Conservation (phyloP, 306 rosid species). For the Lagenaria siceraria region DNA sequence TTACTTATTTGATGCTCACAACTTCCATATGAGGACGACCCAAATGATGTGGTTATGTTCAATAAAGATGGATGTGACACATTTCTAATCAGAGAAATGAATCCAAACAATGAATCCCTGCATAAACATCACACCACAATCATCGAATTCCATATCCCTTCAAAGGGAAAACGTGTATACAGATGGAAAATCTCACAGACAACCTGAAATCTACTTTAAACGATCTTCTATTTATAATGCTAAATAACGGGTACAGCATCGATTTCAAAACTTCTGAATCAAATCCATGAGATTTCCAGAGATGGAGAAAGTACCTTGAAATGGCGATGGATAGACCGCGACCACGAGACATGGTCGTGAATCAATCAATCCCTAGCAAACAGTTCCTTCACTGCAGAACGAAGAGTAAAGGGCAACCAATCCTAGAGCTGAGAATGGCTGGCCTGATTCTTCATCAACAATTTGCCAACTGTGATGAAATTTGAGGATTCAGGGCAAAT, state of each 20-base stretch:
- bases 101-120: conserved; percentile 36
- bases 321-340: neutral
- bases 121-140: conserved; percentile 12
- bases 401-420: neutral
- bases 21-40: conserved; percentile 5
- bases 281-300: neutral
- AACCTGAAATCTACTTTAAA: neutral
- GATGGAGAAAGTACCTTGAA: neutral
- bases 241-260: neutral
- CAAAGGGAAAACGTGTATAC: neutral
- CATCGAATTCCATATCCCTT: neutral
- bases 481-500: neutral
- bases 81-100: conserved; percentile 21
- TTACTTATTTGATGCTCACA: conserved; percentile 20
- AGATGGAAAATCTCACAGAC: neutral
- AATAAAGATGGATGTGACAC: conserved; percentile 20
- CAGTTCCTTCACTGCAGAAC: neutral
- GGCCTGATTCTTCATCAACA: neutral
- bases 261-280: neutral
- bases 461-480: neutral
- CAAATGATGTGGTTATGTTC: conserved; percentile 8
- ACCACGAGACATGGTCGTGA: neutral
- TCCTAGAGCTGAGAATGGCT: neutral
- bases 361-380: neutral
- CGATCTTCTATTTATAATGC: neutral